Percentiles rank a stretch among this genome's conserved stretches.
These are phyloP conservation scores for Butyriboletus appendiculatus DNA, from an alignment of 1,284 basidiomycete genomes.

Conservation along the genomic window DNA sequence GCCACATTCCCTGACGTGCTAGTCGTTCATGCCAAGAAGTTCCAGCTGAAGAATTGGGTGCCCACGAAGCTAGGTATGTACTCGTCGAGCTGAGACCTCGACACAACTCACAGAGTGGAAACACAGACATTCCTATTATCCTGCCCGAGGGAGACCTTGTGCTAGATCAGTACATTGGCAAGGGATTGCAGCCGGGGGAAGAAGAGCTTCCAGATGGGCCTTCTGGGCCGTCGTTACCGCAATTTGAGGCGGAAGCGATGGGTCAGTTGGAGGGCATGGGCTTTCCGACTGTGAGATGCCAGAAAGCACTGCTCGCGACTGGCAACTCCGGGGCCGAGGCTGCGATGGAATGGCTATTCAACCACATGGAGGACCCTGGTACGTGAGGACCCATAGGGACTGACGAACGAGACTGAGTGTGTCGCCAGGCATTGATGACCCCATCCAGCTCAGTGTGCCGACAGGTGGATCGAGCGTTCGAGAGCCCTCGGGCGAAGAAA, in stretches of 20 bases:
- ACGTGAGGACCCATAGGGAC: slow-evolving; percentile 6
- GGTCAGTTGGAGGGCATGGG: slow-evolving; percentile 84
- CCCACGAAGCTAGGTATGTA: slow-evolving; percentile 87
- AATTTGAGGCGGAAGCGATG: slow-evolving; percentile 77
- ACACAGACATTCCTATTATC: slow-evolving; percentile 82
- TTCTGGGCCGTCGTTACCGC: slow-evolving; percentile 41
- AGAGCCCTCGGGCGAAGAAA: slow-evolving; percentile 69
- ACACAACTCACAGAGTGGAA: background rate
- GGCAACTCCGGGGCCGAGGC: slow-evolving; percentile 78
- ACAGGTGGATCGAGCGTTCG: slow-evolving; percentile 32
- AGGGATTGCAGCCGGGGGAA: slow-evolving; percentile 77
- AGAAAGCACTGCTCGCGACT: slow-evolving; percentile 89
- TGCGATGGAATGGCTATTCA: slow-evolving; percentile 96
- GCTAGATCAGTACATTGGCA: slow-evolving; percentile 73
- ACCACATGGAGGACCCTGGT: slow-evolving; percentile 95
- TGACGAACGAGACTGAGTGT: background rate
- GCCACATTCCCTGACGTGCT: slow-evolving; percentile 89
- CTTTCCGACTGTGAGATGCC: slow-evolving; percentile 80
- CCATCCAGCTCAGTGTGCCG: slow-evolving; percentile 50
- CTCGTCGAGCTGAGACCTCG: background rate
- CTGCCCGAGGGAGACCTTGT: slow-evolving; percentile 67
- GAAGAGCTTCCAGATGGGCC: slow-evolving; percentile 63
- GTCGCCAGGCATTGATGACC: slow-evolving; percentile 81
- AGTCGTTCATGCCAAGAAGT: slow-evolving; percentile 91
- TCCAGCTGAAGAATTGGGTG: slow-evolving; percentile 97